phyloP scores from a whole-genome alignment of 2,329 filamentous ascomycete species.

The Stachybotrys echinatus region DNA sequence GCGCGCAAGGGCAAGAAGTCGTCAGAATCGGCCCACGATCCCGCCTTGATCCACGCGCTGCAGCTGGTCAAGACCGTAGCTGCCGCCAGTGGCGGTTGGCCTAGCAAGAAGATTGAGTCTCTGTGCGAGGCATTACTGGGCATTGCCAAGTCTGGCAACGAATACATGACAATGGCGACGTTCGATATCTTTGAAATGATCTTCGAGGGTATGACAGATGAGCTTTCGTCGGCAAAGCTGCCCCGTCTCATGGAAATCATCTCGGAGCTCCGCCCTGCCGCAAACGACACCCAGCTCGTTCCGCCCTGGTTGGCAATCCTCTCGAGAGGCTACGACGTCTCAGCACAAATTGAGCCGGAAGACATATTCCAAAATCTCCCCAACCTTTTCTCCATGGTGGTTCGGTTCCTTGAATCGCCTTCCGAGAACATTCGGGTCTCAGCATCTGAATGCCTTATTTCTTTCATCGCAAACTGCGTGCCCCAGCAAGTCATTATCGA shows the following conservation, averaged over 20 bases:
- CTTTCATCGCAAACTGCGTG: constrained; percentile 86
- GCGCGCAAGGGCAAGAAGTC: constrained; percentile 62
- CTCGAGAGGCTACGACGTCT: constrained; percentile 90
- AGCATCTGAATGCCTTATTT: constrained; percentile 89
- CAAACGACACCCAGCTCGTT: constrained; percentile 90
- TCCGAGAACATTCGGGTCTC: constrained; percentile 93
- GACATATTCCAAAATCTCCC: constrained; percentile 91
- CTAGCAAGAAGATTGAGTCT: constrained; percentile 89
- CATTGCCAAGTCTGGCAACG: constrained; percentile 85
- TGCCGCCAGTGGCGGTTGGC: constrained; percentile 85
- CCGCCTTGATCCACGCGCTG: constrained; percentile 82
- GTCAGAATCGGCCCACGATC: constrained; percentile 61
- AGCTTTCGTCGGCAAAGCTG: constrained; percentile 83
- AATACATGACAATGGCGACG: constrained; percentile 92
- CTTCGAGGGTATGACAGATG: constrained; percentile 84
- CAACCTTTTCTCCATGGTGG: constrained; percentile 74
- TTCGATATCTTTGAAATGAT: constrained; percentile 98
- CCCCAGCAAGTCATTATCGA: constrained; percentile 79
- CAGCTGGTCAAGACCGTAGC: constrained; percentile 91
- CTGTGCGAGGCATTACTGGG: constrained; percentile 84
- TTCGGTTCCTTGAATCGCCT: constrained; percentile 76
- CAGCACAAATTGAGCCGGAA: constrained; percentile 79
- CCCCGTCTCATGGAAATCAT: constrained; percentile 88
- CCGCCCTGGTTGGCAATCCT: constrained; percentile 96
- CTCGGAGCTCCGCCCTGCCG: constrained; percentile 80